phyloP scores from a whole-genome alignment of 2,329 filamentous ascomycete species.

The Bipolaris zeicola region DNA sequence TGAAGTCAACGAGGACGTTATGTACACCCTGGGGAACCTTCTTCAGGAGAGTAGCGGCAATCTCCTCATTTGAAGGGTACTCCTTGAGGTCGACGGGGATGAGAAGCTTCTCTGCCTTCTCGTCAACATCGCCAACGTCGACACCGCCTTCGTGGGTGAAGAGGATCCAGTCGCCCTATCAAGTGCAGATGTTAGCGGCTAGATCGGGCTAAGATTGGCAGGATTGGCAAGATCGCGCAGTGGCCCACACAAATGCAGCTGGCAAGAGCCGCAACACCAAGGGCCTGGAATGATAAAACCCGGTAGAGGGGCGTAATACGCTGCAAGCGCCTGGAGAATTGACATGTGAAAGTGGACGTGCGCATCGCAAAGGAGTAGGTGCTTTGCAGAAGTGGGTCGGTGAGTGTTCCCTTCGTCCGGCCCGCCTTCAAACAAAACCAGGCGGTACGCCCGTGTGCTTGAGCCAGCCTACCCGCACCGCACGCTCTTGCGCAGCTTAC shows the following conservation, averaged over 20 bases:
- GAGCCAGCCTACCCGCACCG: slow-evolving; percentile 22
- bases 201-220: slow-evolving; percentile 36
- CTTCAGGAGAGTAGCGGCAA: slow-evolving; percentile 81
- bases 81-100: slow-evolving; percentile 93
- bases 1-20: slow-evolving; percentile 99
- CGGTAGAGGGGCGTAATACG: slow-evolving; percentile 21
- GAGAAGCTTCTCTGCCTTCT: slow-evolving; percentile 97
- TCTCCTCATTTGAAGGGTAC: slow-evolving; percentile 95
- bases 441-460: slow-evolving; percentile 32
- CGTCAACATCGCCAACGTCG: slow-evolving; percentile 98
- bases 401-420: slow-evolving; percentile 49
- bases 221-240: slow-evolving; percentile 26
- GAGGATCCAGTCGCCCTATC: slow-evolving; percentile 96
- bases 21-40: slow-evolving; percentile 95
- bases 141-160: slow-evolving; percentile 99
- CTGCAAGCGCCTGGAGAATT: slow-evolving; percentile 23
- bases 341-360: slow-evolving; percentile 45
- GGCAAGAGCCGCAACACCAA: slow-evolving; percentile 45
- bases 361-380: slow-evolving; percentile 37
- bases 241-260: slow-evolving; percentile 26
- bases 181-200: slow-evolving; percentile 42
- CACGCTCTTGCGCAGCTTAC: slow-evolving; percentile 14
- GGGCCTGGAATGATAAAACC: slow-evolving; percentile 21
- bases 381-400: slow-evolving; percentile 47
- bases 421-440: slow-evolving; percentile 46